Conservation (phyloP, 768 basidiomycete genomes). For the Fibroporia radiculosa region DNA sequence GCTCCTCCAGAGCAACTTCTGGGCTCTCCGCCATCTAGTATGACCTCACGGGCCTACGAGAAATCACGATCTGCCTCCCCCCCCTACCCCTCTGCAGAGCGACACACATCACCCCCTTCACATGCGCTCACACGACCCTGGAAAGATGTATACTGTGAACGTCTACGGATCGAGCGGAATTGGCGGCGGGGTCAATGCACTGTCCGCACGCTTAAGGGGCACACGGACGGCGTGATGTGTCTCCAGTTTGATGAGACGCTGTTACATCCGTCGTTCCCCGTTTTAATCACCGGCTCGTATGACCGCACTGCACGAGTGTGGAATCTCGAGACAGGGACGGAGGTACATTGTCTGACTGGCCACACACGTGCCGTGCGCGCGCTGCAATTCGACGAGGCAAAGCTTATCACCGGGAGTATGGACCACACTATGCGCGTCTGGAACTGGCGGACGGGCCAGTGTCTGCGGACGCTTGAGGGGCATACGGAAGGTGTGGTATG, state of each 20-base stretch:
- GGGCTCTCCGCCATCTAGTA: conserved; percentile 13
- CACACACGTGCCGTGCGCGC: conserved; percentile 90
- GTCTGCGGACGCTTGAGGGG: conserved; percentile 80
- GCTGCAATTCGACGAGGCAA: conserved; percentile 91
- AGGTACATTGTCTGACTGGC: conserved; percentile 77
- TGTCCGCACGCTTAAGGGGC: conserved; percentile 81
- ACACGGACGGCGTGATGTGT: conserved; percentile 96
- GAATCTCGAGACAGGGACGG: conserved; percentile 89
- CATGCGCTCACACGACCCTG: conserved; percentile 73
- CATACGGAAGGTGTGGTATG: conserved; percentile 90
- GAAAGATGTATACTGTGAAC: conserved; percentile 98
- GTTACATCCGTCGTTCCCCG: conserved; percentile 76
- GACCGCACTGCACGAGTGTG: conserved; percentile 92
- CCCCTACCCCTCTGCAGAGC: conserved; percentile 22
- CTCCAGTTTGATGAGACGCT: conserved; percentile 88
- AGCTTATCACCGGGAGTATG: conserved; percentile 95
- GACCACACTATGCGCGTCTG: conserved; percentile 92
- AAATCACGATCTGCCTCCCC: neutral
- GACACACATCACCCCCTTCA: conserved; percentile 5
- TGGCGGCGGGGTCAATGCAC: conserved; percentile 92
- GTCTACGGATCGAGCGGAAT: conserved; percentile 93
- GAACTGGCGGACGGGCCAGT: conserved; percentile 89
- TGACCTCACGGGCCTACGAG: conserved; percentile 2
- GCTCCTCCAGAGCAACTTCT: neutral
- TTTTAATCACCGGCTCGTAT: conserved; percentile 97